Percentiles rank a stretch among this genome's conserved stretches.
Evolutionary conservation across 441 rosid genomes (phyloP).

Genomic region (Erodium chrysanthum): DNA sequence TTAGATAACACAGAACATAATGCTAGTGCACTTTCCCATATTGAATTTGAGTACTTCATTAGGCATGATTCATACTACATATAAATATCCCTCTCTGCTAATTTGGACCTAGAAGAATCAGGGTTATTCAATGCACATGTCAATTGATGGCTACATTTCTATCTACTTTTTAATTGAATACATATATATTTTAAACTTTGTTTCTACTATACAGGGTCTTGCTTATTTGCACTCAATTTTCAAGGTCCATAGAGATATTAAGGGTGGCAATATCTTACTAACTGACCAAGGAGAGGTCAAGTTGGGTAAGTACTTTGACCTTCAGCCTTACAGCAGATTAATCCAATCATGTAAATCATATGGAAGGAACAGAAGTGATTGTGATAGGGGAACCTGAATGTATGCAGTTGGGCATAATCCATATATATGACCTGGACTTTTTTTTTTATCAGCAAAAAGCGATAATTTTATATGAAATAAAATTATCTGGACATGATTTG

Average conservation of each 20-base stretch:
- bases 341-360: neutral
- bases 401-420: neutral
- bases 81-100: neutral
- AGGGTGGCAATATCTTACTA: conserved; percentile 95
- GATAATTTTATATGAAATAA: no score
- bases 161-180: neutral
- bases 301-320: conserved; percentile 60
- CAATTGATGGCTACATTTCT: conserved; percentile 1
- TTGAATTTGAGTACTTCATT: neutral
- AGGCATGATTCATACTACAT: neutral
- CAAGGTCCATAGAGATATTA: conserved; percentile 97
- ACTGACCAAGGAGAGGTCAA: conserved; percentile 99
- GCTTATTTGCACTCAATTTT: conserved; percentile 91
- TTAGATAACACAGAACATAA: conserved; percentile 9
- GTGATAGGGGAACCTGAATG: conserved; percentile 4
- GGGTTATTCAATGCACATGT: neutral
- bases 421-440: neutral
- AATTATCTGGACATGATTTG: neutral
- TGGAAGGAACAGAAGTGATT: neutral
- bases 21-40: neutral
- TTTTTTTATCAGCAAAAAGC: no score
- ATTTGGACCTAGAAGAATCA: neutral
- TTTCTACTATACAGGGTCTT: conserved; percentile 61
- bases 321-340: neutral
- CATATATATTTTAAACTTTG: conserved; percentile 11